Evolutionary conservation across 73 alveolate genomes (phyloP), one percentile per base, ranked within the genome.

Genomic region (Paramecium tetraurelia): DNA sequence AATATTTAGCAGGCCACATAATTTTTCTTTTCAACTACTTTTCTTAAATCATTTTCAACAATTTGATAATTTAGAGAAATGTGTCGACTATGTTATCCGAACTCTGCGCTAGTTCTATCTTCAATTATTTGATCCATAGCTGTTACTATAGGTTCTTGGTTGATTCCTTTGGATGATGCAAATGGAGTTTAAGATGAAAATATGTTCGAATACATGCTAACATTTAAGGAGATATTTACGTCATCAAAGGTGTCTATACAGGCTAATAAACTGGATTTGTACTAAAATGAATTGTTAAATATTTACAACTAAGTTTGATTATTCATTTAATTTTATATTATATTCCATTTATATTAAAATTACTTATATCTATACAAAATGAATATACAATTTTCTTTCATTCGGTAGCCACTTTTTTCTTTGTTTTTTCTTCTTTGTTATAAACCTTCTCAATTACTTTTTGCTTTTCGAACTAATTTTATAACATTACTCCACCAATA

Each of bases 101-200:
- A 68, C 84, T 68, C 48, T 31, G 84, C 84, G 12, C 84, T 68
- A 31, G 21, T 31, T 68, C 84, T 68, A 68, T 68, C 84, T 68
- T 68, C 84, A 22, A 68, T 33, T 68, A 68, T 68, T 31, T 27
- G 84, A 68, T 68, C 84, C 46, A 33, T 27, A 27, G 50, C 46
- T 68, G 84, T 68, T 24, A 68, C 84, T 31, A 68, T 4, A 31
- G 84, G 84, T 68, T 31, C 40, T 31, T 68, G 8, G 12, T 2
- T 68, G 46, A 53, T 53, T 53, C 69, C 69, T 53, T 68, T 68
- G 9, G 84, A 68, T 68, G 84, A 33, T 31, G 40, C 12, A 68
- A 68, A 33, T 31, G 84, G 84, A 24, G 84, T 68, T 68, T 68
- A 68, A 5, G 84, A 33, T 3, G 84, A 31, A 27, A 33, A 31